Percentiles rank a stretch among this genome's conserved stretches.
Evolutionary conservation across 148 eudicot genomes (phyloP).

Genomic region (Silene uniflora): DNA sequence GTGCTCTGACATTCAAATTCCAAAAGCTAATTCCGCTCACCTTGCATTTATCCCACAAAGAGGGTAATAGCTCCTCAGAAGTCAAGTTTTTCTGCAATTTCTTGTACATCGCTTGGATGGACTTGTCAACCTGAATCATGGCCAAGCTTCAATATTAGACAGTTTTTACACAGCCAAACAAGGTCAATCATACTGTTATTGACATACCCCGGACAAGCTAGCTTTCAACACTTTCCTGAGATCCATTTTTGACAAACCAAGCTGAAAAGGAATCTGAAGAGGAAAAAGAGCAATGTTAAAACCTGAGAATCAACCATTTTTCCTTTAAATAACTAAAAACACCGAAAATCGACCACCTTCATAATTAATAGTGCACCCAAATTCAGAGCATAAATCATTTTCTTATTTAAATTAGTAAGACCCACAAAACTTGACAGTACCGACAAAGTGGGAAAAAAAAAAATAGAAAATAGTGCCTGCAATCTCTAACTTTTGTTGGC

Average conservation of each 20-base stretch:
- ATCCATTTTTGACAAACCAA: conserved; percentile 81
- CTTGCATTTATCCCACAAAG: conserved; percentile 99
- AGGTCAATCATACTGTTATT: not conserved
- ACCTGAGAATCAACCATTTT: not conserved
- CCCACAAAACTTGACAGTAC: too few relatives aligned
- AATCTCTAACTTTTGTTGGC: too few relatives aligned
- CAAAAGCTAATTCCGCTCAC: conserved; percentile 30
- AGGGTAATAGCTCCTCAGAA: conserved; percentile 84
- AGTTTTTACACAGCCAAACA: not conserved
- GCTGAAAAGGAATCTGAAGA: conserved; percentile 81
- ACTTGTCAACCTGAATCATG: conserved; percentile 69
- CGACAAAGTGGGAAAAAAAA: too few relatives aligned
- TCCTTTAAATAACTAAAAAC: not conserved
- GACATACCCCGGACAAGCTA: conserved; percentile 84
- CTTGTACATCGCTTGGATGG: conserved; percentile 74
- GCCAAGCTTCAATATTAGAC: not conserved
- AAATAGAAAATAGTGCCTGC: too few relatives aligned
- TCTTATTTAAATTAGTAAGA: not conserved
- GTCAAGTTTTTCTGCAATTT: conserved; percentile 81
- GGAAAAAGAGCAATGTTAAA: conserved; percentile 12
- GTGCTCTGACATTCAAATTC: not conserved
- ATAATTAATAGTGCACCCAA: not conserved
- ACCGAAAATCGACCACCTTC: too few relatives aligned
- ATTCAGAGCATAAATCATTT: not conserved
- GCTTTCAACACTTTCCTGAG: conserved; percentile 89